phyloP scores from a whole-genome alignment of 495 filamentous ascomycete species.

The Xylaria acuta region DNA sequence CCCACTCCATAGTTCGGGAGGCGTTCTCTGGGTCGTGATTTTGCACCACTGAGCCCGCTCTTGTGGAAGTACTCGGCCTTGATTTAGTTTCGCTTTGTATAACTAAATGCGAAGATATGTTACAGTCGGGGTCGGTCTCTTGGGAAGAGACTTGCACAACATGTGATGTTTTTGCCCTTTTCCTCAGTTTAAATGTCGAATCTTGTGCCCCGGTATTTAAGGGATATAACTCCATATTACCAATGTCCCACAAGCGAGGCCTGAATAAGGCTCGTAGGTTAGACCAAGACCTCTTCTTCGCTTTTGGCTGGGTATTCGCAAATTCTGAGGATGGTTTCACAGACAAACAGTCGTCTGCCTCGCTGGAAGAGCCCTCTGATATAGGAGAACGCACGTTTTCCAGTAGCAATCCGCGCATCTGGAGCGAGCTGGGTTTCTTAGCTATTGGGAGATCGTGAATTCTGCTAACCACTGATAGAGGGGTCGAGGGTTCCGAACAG shows the following conservation, averaged over 20 bases:
- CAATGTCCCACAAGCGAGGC: constrained; percentile 15
- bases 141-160: background rate
- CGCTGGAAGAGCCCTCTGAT: background rate
- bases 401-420: constrained; percentile 15
- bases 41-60: background rate
- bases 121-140: background rate
- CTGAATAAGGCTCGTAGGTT: constrained; percentile 19
- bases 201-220: background rate
- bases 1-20: constrained; percentile 3
- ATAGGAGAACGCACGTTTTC: background rate
- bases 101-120: background rate
- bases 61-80: constrained; percentile 1
- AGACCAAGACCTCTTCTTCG: constrained; percentile 23
- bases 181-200: constrained; percentile 12
- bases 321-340: background rate
- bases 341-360: constrained; percentile 6
- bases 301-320: constrained; percentile 1
- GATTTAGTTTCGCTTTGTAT: background rate
- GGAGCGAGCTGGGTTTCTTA: constrained; percentile 25
- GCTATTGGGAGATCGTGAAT: constrained; percentile 27
- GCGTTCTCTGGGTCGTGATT: background rate
- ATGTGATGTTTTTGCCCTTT: constrained; percentile 9
- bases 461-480: background rate
- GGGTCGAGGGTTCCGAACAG: background rate
- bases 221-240: constrained; percentile 9